Evolutionary conservation across 2,329 filamentous ascomycete genomes (phyloP).

Genomic region (Onygena corvina): DNA sequence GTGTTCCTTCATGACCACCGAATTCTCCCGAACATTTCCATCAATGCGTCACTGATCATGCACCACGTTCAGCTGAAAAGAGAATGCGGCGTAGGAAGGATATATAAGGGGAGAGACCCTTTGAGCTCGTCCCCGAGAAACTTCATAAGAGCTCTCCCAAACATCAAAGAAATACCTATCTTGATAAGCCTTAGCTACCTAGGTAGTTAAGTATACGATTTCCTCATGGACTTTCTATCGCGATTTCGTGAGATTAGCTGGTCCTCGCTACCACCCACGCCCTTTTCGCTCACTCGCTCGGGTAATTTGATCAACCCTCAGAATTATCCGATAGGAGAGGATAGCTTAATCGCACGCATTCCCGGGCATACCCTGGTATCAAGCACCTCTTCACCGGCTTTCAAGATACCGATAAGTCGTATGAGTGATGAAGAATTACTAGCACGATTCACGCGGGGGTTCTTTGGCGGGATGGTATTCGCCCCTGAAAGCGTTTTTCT

Average conservation of each 20-base stretch:
- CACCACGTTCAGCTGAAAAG: background rate
- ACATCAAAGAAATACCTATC: too few species aligned
- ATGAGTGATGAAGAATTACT: constrained; percentile 12
- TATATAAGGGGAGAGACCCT: background rate
- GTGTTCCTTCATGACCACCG: background rate
- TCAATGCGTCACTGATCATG: background rate
- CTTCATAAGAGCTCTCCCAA: too few species aligned
- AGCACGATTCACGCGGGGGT: constrained; percentile 12
- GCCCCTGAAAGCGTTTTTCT: constrained; percentile 9
- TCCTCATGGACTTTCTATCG: constrained; percentile 8
- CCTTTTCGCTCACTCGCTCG: constrained; percentile 8
- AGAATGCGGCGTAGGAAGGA: background rate
- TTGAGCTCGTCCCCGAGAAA: too few species aligned
- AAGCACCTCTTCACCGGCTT: background rate
- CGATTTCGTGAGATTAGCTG: background rate
- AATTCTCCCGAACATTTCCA: background rate
- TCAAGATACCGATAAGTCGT: background rate
- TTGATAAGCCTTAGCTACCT: too few species aligned
- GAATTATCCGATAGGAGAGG: constrained; percentile 8
- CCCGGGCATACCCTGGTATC: background rate
- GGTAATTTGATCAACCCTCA: constrained; percentile 9
- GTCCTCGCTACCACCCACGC: constrained; percentile 6
- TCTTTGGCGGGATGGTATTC: constrained; percentile 12
- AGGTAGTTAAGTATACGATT: too few species aligned
- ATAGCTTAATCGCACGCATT: constrained; percentile 8